Percentiles rank a stretch among this genome's conserved stretches.
Conservation (phyloP, 2,329 filamentous ascomycete species). For the Diplodia mutila region DNA sequence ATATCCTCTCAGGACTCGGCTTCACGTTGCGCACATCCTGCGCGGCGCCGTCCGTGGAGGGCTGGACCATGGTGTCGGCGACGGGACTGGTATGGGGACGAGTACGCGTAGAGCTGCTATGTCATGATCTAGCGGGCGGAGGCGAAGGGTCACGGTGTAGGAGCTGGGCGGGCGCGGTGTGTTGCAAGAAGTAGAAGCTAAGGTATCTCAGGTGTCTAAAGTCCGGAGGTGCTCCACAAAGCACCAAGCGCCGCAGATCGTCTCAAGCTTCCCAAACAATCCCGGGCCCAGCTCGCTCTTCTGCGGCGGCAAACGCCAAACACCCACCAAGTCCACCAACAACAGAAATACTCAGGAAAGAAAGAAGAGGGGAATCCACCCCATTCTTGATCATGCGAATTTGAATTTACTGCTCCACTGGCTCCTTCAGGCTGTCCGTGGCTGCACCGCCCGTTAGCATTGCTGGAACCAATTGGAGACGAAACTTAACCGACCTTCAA, state of each 20-base stretch:
- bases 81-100: conserved; percentile 4
- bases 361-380: not conserved
- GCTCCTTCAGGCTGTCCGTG: conserved; percentile 82
- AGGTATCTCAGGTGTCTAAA: conserved; percentile 25
- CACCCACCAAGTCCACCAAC: not conserved
- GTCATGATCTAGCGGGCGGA: conserved; percentile 4
- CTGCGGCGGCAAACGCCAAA: not conserved
- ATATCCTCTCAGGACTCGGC: conserved; percentile 56
- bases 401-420: conserved; percentile 50
- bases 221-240: conserved; percentile 26
- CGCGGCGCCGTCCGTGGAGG: conserved; percentile 44
- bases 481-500: conserved; percentile 72
- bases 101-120: not conserved
- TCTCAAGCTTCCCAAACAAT: conserved; percentile 3
- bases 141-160: not conserved
- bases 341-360: not conserved
- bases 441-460: conserved; percentile 53
- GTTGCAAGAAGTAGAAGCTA: conserved; percentile 13
- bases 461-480: not conserved
- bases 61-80: conserved; percentile 40
- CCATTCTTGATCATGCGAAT: too few species aligned
- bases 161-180: not conserved
- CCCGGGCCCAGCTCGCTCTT: not conserved
- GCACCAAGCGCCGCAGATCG: conserved; percentile 20
- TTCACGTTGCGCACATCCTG: conserved; percentile 55